Conservation (phyloP, 768 basidiomycete genomes). For the Auriscalpium vulgare region DNA sequence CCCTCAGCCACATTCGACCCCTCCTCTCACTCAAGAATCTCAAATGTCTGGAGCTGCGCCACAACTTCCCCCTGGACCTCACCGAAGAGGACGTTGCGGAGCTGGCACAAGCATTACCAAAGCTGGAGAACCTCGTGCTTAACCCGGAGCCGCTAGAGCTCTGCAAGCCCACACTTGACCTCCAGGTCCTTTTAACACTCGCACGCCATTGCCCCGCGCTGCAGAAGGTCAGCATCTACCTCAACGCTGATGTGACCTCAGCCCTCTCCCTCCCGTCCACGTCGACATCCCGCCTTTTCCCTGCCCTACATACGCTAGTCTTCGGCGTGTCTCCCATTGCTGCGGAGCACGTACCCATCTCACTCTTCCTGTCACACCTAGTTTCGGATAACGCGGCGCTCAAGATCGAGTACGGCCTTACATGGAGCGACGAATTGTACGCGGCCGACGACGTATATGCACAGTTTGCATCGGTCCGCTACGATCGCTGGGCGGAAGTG, state of each 20-base stretch:
- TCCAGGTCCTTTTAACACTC: constrained; percentile 1
- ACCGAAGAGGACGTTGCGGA: constrained; percentile 10
- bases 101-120: constrained; percentile 9
- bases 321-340: constrained; percentile 13
- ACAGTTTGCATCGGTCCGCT: neutral
- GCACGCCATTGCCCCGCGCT: constrained; percentile 9
- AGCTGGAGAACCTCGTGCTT: constrained; percentile 6
- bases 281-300: neutral
- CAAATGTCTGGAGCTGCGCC: constrained; percentile 11
- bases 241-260: constrained; percentile 6
- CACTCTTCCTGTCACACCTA: constrained; percentile 13
- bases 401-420: constrained; percentile 4
- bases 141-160: constrained; percentile 12
- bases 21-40: constrained; percentile 11
- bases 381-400: constrained; percentile 5
- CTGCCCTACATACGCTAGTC: constrained; percentile 3
- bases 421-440: constrained; percentile 5
- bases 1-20: constrained; percentile 4
- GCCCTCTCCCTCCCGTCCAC: neutral
- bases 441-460: neutral
- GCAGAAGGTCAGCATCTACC: constrained; percentile 7
- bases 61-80: constrained; percentile 12
- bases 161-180: constrained; percentile 2
- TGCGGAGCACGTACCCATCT: constrained; percentile 8
- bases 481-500: constrained; percentile 8